phyloP scores from a whole-genome alignment of 1,284 basidiomycete species.

The Leccinum variabile region DNA sequence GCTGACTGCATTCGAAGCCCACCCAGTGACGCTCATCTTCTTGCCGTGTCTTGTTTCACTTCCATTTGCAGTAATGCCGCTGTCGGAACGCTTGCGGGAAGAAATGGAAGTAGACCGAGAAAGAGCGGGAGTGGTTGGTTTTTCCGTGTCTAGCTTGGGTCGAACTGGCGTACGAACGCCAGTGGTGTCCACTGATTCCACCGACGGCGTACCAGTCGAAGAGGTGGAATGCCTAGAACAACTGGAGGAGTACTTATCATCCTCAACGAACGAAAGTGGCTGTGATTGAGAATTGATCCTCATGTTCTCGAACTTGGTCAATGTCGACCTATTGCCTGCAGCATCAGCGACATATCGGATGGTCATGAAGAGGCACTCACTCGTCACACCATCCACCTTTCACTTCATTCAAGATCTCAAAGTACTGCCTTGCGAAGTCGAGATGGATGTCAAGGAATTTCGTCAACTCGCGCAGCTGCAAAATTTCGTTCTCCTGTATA shows the following conservation, averaged over 20 bases:
- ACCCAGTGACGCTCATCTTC: constrained; percentile 55
- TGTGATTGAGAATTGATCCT: constrained; percentile 14
- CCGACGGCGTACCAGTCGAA: constrained; percentile 23
- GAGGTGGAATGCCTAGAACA: constrained; percentile 30
- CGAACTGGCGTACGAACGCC: constrained; percentile 24
- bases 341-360: constrained; percentile 8
- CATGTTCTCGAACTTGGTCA: constrained; percentile 23
- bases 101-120: constrained; percentile 55
- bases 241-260: constrained; percentile 19
- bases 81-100: constrained; percentile 61
- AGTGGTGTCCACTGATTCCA: constrained; percentile 41
- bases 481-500: constrained; percentile 76
- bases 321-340: constrained; percentile 20
- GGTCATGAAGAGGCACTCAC: constrained; percentile 39
- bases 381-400: constrained; percentile 63
- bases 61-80: constrained; percentile 37
- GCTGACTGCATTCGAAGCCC: constrained; percentile 63
- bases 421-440: constrained; percentile 70
- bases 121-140: constrained; percentile 35
- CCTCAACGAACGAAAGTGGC: constrained; percentile 11
- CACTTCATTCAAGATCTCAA: constrained; percentile 68
- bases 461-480: constrained; percentile 67
- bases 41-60: constrained; percentile 24
- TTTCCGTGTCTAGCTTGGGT: constrained; percentile 45
- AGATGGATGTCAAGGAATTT: constrained; percentile 70